Evolutionary conservation across 208 protist species (phyloP).

Genomic region (Blastocrithidia nonstop): DNA sequence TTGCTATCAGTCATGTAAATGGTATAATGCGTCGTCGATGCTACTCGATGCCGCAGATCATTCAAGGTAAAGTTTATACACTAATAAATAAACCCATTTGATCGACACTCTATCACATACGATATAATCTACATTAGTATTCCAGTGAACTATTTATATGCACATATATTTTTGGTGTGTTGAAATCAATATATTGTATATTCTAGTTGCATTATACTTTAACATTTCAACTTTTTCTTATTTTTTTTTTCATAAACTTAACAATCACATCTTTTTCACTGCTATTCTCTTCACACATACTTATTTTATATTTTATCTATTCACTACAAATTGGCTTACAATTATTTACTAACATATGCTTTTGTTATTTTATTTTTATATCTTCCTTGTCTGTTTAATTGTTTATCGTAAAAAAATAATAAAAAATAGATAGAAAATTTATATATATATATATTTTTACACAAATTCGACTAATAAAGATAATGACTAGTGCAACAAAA

Average conservation of each 20-base stretch:
- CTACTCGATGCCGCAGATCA: too few relatives aligned
- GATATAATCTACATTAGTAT: too few relatives aligned
- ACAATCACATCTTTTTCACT: too few relatives aligned
- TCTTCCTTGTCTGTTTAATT: not conserved
- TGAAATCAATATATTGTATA: constrained; percentile 3
- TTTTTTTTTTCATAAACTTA: not conserved
- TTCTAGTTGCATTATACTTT: constrained; percentile 1
- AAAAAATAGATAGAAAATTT: constrained; percentile 1
- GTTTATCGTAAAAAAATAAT: not conserved
- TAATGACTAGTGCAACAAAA: too few relatives aligned
- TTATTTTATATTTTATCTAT: not conserved
- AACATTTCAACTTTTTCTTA: not conserved
- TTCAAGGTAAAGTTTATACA: too few relatives aligned
- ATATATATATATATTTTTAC: not conserved
- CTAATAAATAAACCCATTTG: too few relatives aligned
- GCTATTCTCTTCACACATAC: not conserved
- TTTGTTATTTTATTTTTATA: not conserved
- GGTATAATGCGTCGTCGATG: too few relatives aligned
- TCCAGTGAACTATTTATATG: too few relatives aligned
- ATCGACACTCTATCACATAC: too few relatives aligned
- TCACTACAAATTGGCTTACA: not conserved
- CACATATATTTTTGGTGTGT: not conserved
- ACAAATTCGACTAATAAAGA: not conserved
- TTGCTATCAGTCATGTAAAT: too few relatives aligned
- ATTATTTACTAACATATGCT: not conserved